phyloP scores from a whole-genome alignment of 2,329 filamentous ascomycete species.

The Penicillium oxalicum region DNA sequence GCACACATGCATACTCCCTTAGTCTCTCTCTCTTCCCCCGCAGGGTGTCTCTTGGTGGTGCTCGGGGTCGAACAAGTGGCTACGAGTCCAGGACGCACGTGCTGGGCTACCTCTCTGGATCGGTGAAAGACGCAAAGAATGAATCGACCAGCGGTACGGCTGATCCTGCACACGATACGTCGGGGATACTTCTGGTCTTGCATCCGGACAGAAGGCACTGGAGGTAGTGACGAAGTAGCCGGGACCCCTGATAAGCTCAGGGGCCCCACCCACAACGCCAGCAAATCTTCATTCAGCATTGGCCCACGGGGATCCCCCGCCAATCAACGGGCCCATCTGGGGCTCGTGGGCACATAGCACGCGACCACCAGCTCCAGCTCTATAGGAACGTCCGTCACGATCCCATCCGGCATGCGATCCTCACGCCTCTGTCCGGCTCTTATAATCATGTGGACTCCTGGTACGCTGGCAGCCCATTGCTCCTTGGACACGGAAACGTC shows the following conservation, averaged over 20 bases:
- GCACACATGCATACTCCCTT: not conserved
- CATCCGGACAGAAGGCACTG: no score
- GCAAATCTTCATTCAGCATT: constrained; percentile 25
- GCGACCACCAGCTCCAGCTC: constrained; percentile 26
- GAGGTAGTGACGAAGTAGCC: not conserved
- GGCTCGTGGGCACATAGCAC: constrained; percentile 33
- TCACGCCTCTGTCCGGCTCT: not conserved
- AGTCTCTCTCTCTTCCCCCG: no score
- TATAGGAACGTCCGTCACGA: constrained; percentile 9
- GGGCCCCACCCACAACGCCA: constrained; percentile 13
- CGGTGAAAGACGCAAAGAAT: not conserved
- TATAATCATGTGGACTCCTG: constrained; percentile 1
- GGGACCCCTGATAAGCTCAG: constrained; percentile 17
- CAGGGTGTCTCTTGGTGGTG: no score
- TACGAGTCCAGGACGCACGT: constrained; percentile 16
- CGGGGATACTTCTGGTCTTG: not conserved
- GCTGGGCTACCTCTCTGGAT: constrained; percentile 18
- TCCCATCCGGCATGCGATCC: constrained; percentile 1
- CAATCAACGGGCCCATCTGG: constrained; percentile 22
- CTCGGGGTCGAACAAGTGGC: not conserved
- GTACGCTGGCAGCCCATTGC: no score
- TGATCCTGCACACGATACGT: not conserved
- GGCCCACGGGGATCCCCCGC: constrained; percentile 14
- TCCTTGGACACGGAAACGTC: not conserved
- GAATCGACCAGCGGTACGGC: not conserved